phyloP scores from a whole-genome alignment of 495 filamentous ascomycete species.

The Saxispiralis lemnorum region DNA sequence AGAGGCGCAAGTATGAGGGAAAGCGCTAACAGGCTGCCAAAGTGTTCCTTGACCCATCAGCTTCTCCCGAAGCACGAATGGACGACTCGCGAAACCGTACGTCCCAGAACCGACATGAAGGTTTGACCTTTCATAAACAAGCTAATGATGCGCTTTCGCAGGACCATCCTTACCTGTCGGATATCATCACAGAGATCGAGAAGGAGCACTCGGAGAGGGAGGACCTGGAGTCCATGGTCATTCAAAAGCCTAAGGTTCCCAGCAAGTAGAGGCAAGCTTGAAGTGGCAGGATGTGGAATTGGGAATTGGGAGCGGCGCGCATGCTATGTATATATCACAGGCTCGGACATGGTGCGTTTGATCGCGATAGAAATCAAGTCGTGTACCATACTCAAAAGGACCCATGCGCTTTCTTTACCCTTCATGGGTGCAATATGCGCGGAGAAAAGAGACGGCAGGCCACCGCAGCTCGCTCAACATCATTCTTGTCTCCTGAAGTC shows the following conservation, averaged over 20 bases:
- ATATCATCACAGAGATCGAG: constrained; percentile 68
- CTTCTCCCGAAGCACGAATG: constrained; percentile 67
- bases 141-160: constrained; percentile 28
- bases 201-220: constrained; percentile 63
- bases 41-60: constrained; percentile 72
- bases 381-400: constrained; percentile 1
- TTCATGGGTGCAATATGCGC: too few relatives aligned
- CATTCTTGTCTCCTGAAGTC: too few relatives aligned
- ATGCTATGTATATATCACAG: background rate
- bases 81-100: constrained; percentile 57
- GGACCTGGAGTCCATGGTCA: constrained; percentile 64
- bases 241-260: constrained; percentile 25
- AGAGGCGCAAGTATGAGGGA: background rate
- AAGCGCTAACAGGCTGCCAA: constrained; percentile 3
- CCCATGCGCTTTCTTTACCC: too few relatives aligned
- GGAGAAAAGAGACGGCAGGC: too few relatives aligned
- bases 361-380: background rate
- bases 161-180: constrained; percentile 62
- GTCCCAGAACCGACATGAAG: constrained; percentile 10
- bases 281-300: background rate
- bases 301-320: background rate
- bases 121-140: background rate
- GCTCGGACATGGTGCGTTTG: background rate
- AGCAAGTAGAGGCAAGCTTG: background rate
- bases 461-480: too few relatives aligned